These are phyloP conservation scores for Syzygium malaccense DNA, from an alignment of 441 rosid species.

Conservation along the genomic window DNA sequence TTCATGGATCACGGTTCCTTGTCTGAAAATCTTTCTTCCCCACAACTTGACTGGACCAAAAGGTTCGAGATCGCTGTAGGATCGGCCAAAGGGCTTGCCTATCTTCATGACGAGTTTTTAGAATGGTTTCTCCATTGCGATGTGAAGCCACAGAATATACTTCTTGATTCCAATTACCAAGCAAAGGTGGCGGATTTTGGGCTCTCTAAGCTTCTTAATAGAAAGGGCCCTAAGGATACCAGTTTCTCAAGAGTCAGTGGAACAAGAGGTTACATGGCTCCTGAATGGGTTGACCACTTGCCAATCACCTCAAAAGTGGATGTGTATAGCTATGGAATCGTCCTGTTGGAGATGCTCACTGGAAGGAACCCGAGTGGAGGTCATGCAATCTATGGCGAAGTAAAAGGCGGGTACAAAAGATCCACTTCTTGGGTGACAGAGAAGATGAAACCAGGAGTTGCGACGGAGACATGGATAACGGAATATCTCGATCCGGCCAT, in stretches of 20 bases:
- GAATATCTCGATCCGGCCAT: no score
- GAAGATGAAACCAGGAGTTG: no score
- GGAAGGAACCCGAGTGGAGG: not conserved
- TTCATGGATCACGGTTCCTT: not conserved
- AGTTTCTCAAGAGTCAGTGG: not conserved
- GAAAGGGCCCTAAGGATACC: rapidly evolving
- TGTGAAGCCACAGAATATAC: not conserved
- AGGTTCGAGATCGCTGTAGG: not conserved
- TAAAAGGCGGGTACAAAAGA: no score
- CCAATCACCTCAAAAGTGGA: not conserved
- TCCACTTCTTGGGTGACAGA: no score
- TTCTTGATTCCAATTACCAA: not conserved
- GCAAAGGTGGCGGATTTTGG: not conserved
- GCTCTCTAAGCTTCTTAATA: not conserved
- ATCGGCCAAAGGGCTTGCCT: not conserved
- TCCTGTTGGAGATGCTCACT: not conserved
- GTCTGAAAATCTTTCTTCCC: not conserved
- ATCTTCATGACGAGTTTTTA: not conserved
- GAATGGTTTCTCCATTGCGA: not conserved
- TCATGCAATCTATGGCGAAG: no score
- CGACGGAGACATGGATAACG: no score
- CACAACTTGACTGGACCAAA: not conserved
- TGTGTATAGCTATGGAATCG: not conserved
- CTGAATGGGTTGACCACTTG: not conserved
- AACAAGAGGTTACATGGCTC: not conserved